phyloP scores from a whole-genome alignment of 1,284 basidiomycete species.

The Ceratobasidium theobromae region DNA sequence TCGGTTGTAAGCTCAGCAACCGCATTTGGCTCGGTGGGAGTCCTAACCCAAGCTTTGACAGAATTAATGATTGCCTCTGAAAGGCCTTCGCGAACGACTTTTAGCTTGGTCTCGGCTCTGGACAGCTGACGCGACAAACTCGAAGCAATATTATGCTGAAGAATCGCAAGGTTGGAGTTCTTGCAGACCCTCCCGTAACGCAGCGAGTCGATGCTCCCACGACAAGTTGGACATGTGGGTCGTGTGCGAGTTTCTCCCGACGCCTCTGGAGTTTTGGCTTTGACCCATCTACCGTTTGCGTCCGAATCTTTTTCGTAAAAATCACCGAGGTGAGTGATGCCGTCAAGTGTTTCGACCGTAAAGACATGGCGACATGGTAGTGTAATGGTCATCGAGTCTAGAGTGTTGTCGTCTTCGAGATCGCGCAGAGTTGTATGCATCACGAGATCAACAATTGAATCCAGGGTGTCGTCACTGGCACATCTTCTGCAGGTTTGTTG shows the following conservation, averaged over 20 bases:
- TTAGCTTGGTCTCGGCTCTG: neutral
- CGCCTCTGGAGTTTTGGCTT: slow-evolving; percentile 14
- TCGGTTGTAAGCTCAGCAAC: neutral
- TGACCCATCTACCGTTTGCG: slow-evolving; percentile 46
- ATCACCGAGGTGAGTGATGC: slow-evolving; percentile 53
- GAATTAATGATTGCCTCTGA: neutral
- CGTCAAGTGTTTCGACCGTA: slow-evolving; percentile 71
- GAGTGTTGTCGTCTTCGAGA: slow-evolving; percentile 42
- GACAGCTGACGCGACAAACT: slow-evolving; percentile 2
- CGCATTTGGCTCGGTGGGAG: no score
- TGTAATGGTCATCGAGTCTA: slow-evolving; percentile 57
- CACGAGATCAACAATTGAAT: slow-evolving; percentile 59
- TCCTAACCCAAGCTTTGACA: neutral
- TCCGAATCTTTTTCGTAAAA: slow-evolving; percentile 56
- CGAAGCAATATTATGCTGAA: slow-evolving; percentile 61
- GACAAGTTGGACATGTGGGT: slow-evolving; percentile 60
- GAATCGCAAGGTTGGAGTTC: slow-evolving; percentile 59
- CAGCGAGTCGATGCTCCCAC: slow-evolving; percentile 52
- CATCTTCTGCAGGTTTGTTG: slow-evolving; percentile 60
- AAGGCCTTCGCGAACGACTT: neutral
- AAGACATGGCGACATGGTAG: slow-evolving; percentile 66
- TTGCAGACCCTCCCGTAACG: slow-evolving; percentile 64
- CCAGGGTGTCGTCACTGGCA: slow-evolving; percentile 46
- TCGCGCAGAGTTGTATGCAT: slow-evolving; percentile 56
- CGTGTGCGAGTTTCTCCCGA: slow-evolving; percentile 39